Base-by-base conservation (phyloP, 73 alveolate genomes). In the Paramecium biaurelia region DNA sequence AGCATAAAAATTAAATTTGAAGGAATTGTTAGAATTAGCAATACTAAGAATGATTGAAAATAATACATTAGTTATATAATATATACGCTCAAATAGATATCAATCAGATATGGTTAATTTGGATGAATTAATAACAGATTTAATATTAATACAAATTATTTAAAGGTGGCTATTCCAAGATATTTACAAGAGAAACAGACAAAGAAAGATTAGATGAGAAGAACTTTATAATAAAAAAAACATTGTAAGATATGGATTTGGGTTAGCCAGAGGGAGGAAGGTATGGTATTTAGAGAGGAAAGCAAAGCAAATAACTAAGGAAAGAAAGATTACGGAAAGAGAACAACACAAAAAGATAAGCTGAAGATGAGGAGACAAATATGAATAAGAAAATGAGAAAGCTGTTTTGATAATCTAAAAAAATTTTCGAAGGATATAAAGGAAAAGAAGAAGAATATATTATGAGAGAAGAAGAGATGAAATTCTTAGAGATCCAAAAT, bases 111-210 rank as follows among this genome's bases (percentile, higher is more conserved):
- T 59, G 76, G 98, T 97, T 34, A 97, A 96, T 93, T 88, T 98
- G n/a, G 99, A 98, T 92, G 98, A 98, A 92, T 93, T 97, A 41
- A 95, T 98, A 43, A 95, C 97, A 86, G 99, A 98, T 92, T 92
- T 97, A 82, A 98, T 97, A 92, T 95, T 96, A 92, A 98, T 63
- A 99, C 99, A 37, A 95, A 96, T 57, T 92, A 93, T 59, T 68
- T 98, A 57, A 99, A 97, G 68, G 97, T 98, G 38, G 98, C 99
- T n/a, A 97, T 97, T 21, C 99, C 99, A 26, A 70, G 99, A 34
- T 98, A 97, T 95, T 98, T 95, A 95, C 95, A 92, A 98, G 96
- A 57, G 96, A 96, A 85, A 96, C 95, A 58, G 94, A 97, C 45
- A 82, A 86, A 59, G 94, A 95, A 35, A 92, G 95, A 68, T 93